Base-by-base conservation (phyloP, 441 rosid species). In the Pelargonium cotyledonis region DNA sequence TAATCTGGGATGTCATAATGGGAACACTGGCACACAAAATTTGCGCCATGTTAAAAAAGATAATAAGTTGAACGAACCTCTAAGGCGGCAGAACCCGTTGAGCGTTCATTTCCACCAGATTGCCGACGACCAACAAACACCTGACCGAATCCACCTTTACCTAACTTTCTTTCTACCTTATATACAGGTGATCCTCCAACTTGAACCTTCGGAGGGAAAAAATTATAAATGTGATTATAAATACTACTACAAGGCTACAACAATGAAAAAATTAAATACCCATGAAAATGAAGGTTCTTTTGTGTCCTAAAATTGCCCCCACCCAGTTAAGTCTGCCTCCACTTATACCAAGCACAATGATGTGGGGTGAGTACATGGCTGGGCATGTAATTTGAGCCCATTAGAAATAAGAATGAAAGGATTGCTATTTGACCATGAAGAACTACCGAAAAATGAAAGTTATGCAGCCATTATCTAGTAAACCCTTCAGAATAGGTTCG, bases 71-170 rank as follows among this genome's bases (percentile, higher is more conserved):
- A 65, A 7, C 76, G 63, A 80, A 94, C 99, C 96, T 91, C 95
- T 74, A 80, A 6, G 70, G 93, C 91, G 15, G 87, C 90, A 65
- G 97, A 74, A 65, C 95, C 97, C 5, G 82, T 72, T 38, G 81
- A 67, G 31, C 92, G 89, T 1, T 88, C 97, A 78, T 76, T 91
- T 71, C 97, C 96, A 60, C 91, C 96, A 68, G 57, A 79, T 68
- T 80, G 76, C 63, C 99, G 96, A 55, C 99, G 96, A 43, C 99
- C 99, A 69, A 94, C 95, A 68, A 91, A 94, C 6, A 94, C 99
- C 78, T 94, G 99, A 62, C 99, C 99, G 69, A 94, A 94, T 63
- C 99, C 99, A 82, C 99, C 99, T 73, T 89, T 94, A 40, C 99
- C 99, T 67, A 91, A 72, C 85, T 88, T 94, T 68, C 94, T 84